Conservation (phyloP, 192 early-diverging fungal genomes). For the Gonapodya sp. region DNA sequence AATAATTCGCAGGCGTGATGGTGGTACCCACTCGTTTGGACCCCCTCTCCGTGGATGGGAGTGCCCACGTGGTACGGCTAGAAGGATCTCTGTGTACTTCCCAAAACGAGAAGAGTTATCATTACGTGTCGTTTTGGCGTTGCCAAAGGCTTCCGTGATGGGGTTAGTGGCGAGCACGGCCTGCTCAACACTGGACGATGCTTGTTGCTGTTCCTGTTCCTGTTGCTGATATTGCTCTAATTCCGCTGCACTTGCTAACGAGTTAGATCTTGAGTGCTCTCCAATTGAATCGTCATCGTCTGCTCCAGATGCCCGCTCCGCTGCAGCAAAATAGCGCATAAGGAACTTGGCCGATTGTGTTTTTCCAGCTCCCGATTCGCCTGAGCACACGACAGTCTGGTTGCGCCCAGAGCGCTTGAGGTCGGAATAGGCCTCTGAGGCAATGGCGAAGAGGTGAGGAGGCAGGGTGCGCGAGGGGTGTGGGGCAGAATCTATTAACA, state of each 20-base stretch:
- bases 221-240: neutral
- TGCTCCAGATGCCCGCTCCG: constrained; percentile 22
- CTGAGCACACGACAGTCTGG: constrained; percentile 97
- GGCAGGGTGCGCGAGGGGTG: constrained; percentile 41
- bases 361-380: constrained; percentile 93
- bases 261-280: neutral
- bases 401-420: constrained; percentile 89
- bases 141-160: constrained; percentile 98
- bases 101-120: constrained; percentile 98
- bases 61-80: neutral
- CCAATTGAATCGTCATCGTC: neutral
- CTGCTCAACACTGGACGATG: constrained; percentile 43
- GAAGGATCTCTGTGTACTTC: constrained; percentile 77
- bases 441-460: constrained; percentile 97
- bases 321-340: constrained; percentile 88
- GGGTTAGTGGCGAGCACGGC: constrained; percentile 92
- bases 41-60: constrained; percentile 22
- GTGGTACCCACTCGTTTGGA: neutral
- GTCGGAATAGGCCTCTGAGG: constrained; percentile 92
- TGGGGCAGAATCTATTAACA: neutral
- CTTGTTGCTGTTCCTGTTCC: neutral
- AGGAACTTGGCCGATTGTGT: constrained; percentile 94
- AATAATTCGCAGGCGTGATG: constrained; percentile 43
- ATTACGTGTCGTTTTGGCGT: constrained; percentile 98
- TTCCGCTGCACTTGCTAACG: neutral